Base-by-base conservation (phyloP, 2,329 filamentous ascomycete species). In the Penicillium sp. region DNA sequence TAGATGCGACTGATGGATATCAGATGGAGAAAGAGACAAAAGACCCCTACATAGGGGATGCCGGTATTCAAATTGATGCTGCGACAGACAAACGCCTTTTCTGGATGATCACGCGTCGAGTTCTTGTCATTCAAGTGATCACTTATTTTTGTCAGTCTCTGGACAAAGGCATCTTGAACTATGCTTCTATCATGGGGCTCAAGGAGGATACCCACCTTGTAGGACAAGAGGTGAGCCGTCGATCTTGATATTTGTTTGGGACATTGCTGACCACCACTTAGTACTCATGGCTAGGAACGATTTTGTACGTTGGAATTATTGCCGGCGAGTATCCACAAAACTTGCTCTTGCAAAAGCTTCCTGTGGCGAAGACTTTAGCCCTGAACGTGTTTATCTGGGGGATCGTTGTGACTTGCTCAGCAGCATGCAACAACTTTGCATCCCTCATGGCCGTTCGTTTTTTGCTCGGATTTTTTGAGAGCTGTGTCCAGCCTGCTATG, bases 181-280 rank as follows among this genome's bases (percentile, higher is more conserved):
- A 61, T 53, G 57, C 55, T 18, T 65, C 62, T 1, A 64, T 66
- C 14, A 66, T 66, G 61, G 64, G 64, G 0, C 63, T 64, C 10
- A 60, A 64, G 45, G 55, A 59, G 1, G 66, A 67, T 54, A 55
- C 66, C 13, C 49, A 76, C 8, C 72, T 81, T 5, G 57, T 64
- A 2, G 78, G 77, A 31, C 70, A 76, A 45, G 65, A 80, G 56
- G 55, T 64, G 8, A 75, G 75, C 42, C 13, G 4, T 43, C n/a
- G 8, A 5, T 31, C n/a, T 16, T 18, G 34, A 53, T 45, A 5
- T 38, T 34, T 13, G 14, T 18, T 27, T 27, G 24, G 24, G 24
- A 27, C 24, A 27, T 3, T 4, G 24, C 24, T 27, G 24, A 27
- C 7, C 5, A 27, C 24, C 24, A 11, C 31, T 64, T 36, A 68